phyloP scores from a whole-genome alignment of 2,329 filamentous ascomycete species.

The Fusarium graminum region DNA sequence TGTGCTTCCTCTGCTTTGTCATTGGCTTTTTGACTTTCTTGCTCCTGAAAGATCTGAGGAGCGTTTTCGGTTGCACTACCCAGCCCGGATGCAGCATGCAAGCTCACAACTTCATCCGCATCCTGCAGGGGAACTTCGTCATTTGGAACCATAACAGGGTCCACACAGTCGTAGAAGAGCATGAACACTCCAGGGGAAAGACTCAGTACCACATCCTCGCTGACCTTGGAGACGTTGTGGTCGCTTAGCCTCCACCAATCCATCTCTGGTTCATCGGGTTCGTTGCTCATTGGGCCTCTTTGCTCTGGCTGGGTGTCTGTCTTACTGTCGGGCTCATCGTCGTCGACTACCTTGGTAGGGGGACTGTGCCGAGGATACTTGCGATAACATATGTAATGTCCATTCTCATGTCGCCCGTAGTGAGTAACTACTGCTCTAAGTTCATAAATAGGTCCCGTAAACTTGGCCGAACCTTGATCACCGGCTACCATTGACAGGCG shows the following conservation, averaged over 20 bases:
- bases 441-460: constrained; percentile 75
- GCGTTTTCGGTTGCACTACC: constrained; percentile 7
- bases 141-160: constrained; percentile 63
- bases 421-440: constrained; percentile 89
- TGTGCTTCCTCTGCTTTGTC: constrained; percentile 20
- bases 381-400: constrained; percentile 93
- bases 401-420: constrained; percentile 91
- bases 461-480: constrained; percentile 61
- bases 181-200: constrained; percentile 89
- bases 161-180: constrained; percentile 91
- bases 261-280: constrained; percentile 53
- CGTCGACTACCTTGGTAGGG: constrained; percentile 16
- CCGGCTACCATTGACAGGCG: constrained; percentile 79
- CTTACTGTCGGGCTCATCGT: constrained; percentile 35
- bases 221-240: constrained; percentile 81
- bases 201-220: constrained; percentile 77
- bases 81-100: constrained; percentile 16
- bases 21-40: constrained; percentile 21
- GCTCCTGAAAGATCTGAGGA: constrained; percentile 21
- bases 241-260: constrained; percentile 95
- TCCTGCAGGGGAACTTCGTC: constrained; percentile 48
- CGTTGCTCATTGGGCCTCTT: constrained; percentile 11
- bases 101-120: constrained; percentile 32
- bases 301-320: constrained; percentile 2
- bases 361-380: constrained; percentile 66